Conservation (phyloP, 1,139 yeast species). For the Saccharomyces pastorianus region DNA sequence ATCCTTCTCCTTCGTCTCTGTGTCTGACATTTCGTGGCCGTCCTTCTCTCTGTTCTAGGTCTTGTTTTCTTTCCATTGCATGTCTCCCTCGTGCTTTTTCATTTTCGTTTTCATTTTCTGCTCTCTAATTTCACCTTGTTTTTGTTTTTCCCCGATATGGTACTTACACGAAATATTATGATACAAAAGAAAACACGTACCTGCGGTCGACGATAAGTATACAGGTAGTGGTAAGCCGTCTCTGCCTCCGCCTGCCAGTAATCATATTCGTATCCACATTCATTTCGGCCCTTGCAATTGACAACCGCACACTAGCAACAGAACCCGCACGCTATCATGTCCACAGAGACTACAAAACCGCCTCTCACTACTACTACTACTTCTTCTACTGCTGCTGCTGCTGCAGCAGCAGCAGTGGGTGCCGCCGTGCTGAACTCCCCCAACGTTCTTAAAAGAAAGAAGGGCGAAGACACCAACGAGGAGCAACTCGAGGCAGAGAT, state of each 20-base stretch:
- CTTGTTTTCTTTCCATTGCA: too few species aligned
- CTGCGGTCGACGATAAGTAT: background rate
- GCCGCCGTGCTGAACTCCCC: background rate
- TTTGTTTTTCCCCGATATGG: background rate
- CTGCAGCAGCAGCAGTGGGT: background rate
- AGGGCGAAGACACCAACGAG: constrained; percentile 6
- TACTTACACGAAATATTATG: background rate
- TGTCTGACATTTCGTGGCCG: background rate
- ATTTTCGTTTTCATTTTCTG: background rate
- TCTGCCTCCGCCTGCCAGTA: background rate
- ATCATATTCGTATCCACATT: background rate
- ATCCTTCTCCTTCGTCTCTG: constrained; percentile 12
- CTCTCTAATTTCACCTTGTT: background rate
- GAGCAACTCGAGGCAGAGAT: constrained; percentile 10
- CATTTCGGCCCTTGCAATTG: background rate
- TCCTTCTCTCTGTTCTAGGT: too few species aligned
- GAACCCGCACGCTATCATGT: background rate
- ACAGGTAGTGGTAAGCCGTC: background rate
- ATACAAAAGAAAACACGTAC: background rate
- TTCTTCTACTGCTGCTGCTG: too few species aligned
- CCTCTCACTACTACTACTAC: too few species aligned
- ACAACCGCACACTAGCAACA: background rate
- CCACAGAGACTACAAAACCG: background rate
- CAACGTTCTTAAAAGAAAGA: constrained; percentile 9
- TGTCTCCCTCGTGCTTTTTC: background rate